Evolutionary conservation across 2,329 filamentous ascomycete genomes (phyloP).

Genomic region (Aspergillus sojae): DNA sequence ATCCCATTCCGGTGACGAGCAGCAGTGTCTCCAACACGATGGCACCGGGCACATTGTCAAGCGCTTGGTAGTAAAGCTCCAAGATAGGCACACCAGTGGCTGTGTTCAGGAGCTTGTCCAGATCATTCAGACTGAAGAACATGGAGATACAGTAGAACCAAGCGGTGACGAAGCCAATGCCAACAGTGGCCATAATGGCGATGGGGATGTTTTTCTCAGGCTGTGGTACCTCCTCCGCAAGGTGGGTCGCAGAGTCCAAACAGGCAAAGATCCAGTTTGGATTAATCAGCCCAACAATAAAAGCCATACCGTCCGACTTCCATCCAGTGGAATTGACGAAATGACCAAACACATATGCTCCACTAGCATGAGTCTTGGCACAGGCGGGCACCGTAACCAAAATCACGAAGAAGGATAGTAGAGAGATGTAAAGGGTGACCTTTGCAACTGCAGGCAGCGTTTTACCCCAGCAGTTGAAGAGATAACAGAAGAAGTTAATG

Average conservation of each 20-base stretch:
- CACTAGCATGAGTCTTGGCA: slow-evolving; percentile 49
- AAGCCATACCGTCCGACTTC: slow-evolving; percentile 52
- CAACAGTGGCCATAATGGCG: slow-evolving; percentile 54
- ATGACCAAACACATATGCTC: slow-evolving; percentile 54
- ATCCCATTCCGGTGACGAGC: slow-evolving; percentile 52
- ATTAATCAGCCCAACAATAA: slow-evolving; percentile 57
- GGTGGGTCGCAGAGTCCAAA: slow-evolving; percentile 54
- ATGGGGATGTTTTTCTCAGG: slow-evolving; percentile 55
- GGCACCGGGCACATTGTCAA: slow-evolving; percentile 47
- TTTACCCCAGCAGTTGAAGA: slow-evolving; percentile 52
- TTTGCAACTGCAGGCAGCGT: slow-evolving; percentile 44
- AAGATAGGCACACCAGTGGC: slow-evolving; percentile 52
- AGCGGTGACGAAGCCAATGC: slow-evolving; percentile 47
- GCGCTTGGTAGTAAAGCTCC: slow-evolving; percentile 51
- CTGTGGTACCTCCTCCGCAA: slow-evolving; percentile 54
- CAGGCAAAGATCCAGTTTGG: slow-evolving; percentile 56
- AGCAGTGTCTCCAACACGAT: slow-evolving; percentile 51
- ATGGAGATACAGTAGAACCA: slow-evolving; percentile 52
- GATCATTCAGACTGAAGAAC: slow-evolving; percentile 54
- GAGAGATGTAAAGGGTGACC: slow-evolving; percentile 48
- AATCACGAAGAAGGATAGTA: slow-evolving; percentile 53
- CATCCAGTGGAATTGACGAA: slow-evolving; percentile 58
- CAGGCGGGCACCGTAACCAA: slow-evolving; percentile 52
- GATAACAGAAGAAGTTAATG: slow-evolving; percentile 51
- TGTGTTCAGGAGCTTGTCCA: slow-evolving; percentile 43